phyloP scores from a whole-genome alignment of 768 basidiomycete species.

The Mycena leptocephala region DNA sequence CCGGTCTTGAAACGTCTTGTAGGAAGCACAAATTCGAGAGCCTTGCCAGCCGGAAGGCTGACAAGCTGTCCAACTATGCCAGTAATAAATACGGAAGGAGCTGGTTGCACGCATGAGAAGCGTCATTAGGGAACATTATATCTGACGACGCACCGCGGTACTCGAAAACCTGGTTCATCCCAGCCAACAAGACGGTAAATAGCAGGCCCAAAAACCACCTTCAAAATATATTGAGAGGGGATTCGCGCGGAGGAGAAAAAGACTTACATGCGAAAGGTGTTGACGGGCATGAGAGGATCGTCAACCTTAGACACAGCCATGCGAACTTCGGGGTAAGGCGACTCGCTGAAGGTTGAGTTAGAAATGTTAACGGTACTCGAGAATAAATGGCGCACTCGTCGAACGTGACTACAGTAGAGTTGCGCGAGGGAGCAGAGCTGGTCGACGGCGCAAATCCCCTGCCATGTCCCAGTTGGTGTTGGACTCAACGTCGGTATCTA shows the following conservation, averaged over 20 bases:
- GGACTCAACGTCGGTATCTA: conserved; percentile 14
- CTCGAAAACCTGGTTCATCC: conserved; percentile 76
- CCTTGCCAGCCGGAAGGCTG: conserved; percentile 82
- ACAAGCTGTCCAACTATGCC: conserved; percentile 83
- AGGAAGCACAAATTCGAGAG: conserved; percentile 78
- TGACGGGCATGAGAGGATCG: conserved; percentile 84
- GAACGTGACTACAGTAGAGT: conserved; percentile 67
- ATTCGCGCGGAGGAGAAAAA: neutral
- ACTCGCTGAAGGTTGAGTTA: conserved; percentile 69
- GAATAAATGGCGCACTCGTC: conserved; percentile 72
- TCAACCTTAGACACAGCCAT: conserved; percentile 88
- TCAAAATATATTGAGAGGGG: neutral
- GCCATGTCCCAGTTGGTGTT: neutral
- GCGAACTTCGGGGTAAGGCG: conserved; percentile 91
- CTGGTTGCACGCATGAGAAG: conserved; percentile 78
- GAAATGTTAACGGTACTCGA: neutral
- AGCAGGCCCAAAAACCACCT: conserved; percentile 84
- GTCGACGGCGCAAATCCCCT: conserved; percentile 45
- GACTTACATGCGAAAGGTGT: conserved; percentile 82
- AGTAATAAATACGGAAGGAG: conserved; percentile 76
- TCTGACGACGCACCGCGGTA: conserved; percentile 66
- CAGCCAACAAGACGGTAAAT: conserved; percentile 69
- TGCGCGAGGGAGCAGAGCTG: neutral
- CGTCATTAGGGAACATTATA: conserved; percentile 66
- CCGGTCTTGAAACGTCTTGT: conserved; percentile 75